A percentile compares a stretch with the other conserved stretches of the same genome.
These are phyloP conservation scores for Fonsecaea monophora DNA, from an alignment of 2,329 filamentous ascomycete genomes.

Conservation along the genomic window DNA sequence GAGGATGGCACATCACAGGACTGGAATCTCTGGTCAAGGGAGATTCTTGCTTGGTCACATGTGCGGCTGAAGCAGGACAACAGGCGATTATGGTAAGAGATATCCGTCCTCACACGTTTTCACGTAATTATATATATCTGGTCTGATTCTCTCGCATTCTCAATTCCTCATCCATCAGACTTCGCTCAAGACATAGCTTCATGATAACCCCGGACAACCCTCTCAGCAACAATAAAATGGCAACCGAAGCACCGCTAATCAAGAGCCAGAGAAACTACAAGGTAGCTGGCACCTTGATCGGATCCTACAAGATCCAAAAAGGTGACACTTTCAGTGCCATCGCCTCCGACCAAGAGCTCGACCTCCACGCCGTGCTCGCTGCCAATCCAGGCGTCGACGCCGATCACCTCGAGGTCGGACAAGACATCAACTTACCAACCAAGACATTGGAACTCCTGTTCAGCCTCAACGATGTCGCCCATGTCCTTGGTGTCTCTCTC, in stretches of 20 bases:
- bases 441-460: conserved; percentile 20
- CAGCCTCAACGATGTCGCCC: conserved; percentile 16
- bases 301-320: conserved; percentile 26
- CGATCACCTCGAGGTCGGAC: conserved; percentile 27
- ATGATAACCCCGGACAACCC: neutral
- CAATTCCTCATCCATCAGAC: neutral
- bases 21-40: neutral
- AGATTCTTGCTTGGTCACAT: neutral
- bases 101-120: neutral
- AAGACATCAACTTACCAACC: conserved; percentile 11
- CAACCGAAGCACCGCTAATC: neutral
- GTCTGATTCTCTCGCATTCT: neutral
- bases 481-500: conserved; percentile 11
- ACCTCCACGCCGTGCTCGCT: conserved; percentile 22
- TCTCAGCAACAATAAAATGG: neutral
- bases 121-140: neutral
- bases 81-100: neutral
- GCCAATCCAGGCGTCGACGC: conserved; percentile 32
- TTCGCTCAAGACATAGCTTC: neutral
- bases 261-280: conserved; percentile 9
- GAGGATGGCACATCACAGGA: neutral
- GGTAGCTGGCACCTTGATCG: conserved; percentile 13
- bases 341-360: conserved; percentile 15
- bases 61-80: neutral
- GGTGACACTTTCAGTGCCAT: conserved; percentile 31